Conservation (phyloP, 78 protist species). For the Cavenderia fasciculata region DNA sequence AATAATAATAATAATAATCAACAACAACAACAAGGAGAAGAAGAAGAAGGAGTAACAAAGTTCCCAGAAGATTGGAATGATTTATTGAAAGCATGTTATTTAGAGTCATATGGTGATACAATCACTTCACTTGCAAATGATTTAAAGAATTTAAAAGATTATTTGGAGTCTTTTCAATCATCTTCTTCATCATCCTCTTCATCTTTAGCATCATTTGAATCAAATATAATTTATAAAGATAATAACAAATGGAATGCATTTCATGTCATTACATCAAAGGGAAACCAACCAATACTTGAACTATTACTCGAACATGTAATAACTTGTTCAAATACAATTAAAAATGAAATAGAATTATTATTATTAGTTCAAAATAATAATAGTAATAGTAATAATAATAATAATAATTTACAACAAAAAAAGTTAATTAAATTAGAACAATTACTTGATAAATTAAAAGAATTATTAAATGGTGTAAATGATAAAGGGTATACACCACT, state of each 20-base stretch:
- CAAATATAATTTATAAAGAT: conserved; percentile 32
- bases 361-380: not conserved
- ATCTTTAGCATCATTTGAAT: not conserved
- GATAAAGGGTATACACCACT: conserved; percentile 59
- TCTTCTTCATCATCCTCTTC: not conserved
- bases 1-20: not conserved
- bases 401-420: not conserved
- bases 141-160: not conserved
- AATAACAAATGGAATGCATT: conserved; percentile 10
- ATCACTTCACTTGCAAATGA: not conserved
- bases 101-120: not conserved
- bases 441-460: too few relatives aligned
- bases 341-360: not conserved
- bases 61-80: conserved; percentile 50
- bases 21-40: too few relatives aligned
- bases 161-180: not conserved
- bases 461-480: not conserved
- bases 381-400: not conserved
- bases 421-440: not conserved
- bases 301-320: conserved; percentile 19
- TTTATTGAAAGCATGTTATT: conserved; percentile 11
- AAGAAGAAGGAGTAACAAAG: not conserved
- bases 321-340: not conserved
- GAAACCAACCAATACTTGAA: not conserved
- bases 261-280: conserved; percentile 26